Conservation (phyloP, 768 basidiomycete genomes). For the Saitozyma podzolica region DNA sequence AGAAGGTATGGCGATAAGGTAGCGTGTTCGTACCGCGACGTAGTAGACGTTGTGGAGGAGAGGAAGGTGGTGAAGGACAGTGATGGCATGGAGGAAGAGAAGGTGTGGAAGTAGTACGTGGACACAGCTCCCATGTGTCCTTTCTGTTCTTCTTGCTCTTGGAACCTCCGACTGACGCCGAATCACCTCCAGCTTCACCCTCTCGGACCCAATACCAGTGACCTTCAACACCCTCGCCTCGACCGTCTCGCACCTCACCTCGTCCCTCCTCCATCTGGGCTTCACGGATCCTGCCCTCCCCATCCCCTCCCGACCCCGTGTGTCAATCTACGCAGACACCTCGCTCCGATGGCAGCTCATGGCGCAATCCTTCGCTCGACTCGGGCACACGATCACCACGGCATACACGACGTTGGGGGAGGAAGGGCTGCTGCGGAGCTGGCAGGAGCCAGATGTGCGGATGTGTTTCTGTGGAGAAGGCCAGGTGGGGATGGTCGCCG, state of each 20-base stretch:
- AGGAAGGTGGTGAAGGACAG: constrained; percentile 41
- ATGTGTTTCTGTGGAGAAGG: constrained; percentile 87
- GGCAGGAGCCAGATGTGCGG: constrained; percentile 78
- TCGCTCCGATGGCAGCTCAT: constrained; percentile 51
- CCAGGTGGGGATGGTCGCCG: constrained; percentile 71
- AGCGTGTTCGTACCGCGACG: constrained; percentile 39
- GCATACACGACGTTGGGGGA: constrained; percentile 51
- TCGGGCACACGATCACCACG: constrained; percentile 48
- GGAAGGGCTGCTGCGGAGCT: constrained; percentile 73
- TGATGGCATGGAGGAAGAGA: constrained; percentile 44
- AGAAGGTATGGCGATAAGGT: constrained; percentile 41
- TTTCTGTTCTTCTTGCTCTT: neutral
- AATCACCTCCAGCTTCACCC: constrained; percentile 42
- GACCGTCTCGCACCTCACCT: constrained; percentile 25
- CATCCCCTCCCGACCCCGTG: constrained; percentile 28
- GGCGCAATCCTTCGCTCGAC: constrained; percentile 39
- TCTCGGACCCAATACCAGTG: constrained; percentile 44
- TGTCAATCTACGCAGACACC: constrained; percentile 51
- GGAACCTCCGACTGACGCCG: neutral
- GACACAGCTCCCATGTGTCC: neutral
- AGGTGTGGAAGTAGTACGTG: constrained; percentile 52
- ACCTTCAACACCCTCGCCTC: constrained; percentile 40
- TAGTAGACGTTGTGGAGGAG: constrained; percentile 50
- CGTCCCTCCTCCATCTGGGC: constrained; percentile 37
- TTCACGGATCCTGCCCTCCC: constrained; percentile 21